phyloP scores from a whole-genome alignment of 1,139 yeast genomes.

The Protomyces gravidus region DNA sequence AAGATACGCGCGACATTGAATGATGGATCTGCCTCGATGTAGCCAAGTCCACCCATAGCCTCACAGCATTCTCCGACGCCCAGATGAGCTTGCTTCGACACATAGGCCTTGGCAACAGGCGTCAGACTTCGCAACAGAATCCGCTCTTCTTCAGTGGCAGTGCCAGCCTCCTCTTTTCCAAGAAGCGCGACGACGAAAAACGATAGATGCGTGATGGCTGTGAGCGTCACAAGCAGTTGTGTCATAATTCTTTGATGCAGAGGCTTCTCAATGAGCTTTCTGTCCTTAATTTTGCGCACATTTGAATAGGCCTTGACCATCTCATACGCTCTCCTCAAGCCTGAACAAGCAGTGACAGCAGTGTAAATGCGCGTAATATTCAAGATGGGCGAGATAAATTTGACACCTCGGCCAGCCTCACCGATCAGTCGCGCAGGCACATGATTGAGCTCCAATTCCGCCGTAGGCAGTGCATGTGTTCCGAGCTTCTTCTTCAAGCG shows the following conservation, averaged over 20 bases:
- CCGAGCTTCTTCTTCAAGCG: slow-evolving; percentile 40
- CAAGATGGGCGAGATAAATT: slow-evolving; percentile 39
- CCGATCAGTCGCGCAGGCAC: slow-evolving; percentile 37
- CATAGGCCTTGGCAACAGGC: slow-evolving; percentile 38
- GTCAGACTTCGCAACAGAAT: slow-evolving; percentile 37
- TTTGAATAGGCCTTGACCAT: slow-evolving; percentile 35
- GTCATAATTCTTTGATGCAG: background rate
- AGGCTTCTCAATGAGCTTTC: background rate
- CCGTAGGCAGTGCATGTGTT: slow-evolving; percentile 40
- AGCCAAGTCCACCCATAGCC: slow-evolving; percentile 41
- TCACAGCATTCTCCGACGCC: slow-evolving; percentile 41
- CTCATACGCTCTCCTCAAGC: slow-evolving; percentile 38
- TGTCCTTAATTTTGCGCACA: background rate
- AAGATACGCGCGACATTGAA: slow-evolving; percentile 38
- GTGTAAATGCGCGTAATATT: slow-evolving; percentile 39
- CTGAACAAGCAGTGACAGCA: slow-evolving; percentile 36
- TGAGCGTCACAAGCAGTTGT: background rate
- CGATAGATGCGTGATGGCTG: background rate
- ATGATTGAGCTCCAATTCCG: slow-evolving; percentile 38
- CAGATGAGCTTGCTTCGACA: slow-evolving; percentile 37
- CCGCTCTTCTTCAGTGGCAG: slow-evolving; percentile 32
- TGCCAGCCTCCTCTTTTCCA: slow-evolving; percentile 37
- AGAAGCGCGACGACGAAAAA: slow-evolving; percentile 30
- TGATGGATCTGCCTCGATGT: slow-evolving; percentile 39
- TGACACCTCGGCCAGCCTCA: slow-evolving; percentile 38